These are phyloP conservation scores for Uromyces viciae-fabae DNA, from an alignment of 1,284 basidiomycete genomes.

Conservation along the genomic window DNA sequence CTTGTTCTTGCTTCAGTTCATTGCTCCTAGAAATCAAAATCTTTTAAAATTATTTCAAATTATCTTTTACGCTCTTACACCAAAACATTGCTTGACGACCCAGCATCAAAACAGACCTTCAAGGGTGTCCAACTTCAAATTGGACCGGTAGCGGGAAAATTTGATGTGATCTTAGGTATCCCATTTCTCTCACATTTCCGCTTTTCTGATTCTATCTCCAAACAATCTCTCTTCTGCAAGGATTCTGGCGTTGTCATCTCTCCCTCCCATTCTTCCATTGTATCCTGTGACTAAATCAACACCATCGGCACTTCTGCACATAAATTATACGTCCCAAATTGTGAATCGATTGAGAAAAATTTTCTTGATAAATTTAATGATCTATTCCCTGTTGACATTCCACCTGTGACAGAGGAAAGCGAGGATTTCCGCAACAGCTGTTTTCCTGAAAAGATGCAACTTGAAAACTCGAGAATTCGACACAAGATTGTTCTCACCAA, in stretches of 20 bases:
- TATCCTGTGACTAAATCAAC: too few relatives aligned
- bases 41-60: too few relatives aligned
- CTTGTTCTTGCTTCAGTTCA: too few relatives aligned
- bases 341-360: neutral
- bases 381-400: neutral
- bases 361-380: neutral
- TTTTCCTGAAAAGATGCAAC: conserved; percentile 6
- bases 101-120: too few relatives aligned
- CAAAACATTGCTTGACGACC: too few relatives aligned
- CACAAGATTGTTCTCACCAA: conserved; percentile 1
- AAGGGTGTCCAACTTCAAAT: too few relatives aligned
- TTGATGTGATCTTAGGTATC: neutral
- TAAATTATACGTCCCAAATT: too few relatives aligned
- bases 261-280: too few relatives aligned
- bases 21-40: too few relatives aligned
- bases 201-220: neutral
- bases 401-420: neutral
- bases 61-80: too few relatives aligned
- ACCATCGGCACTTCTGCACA: too few relatives aligned
- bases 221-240: neutral
- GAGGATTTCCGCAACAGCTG: neutral
- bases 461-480: neutral
- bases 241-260: neutral
- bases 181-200: neutral
- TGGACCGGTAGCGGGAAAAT: neutral